Conservation (phyloP, 768 basidiomycete species). For the Leccinum ochraceum region DNA sequence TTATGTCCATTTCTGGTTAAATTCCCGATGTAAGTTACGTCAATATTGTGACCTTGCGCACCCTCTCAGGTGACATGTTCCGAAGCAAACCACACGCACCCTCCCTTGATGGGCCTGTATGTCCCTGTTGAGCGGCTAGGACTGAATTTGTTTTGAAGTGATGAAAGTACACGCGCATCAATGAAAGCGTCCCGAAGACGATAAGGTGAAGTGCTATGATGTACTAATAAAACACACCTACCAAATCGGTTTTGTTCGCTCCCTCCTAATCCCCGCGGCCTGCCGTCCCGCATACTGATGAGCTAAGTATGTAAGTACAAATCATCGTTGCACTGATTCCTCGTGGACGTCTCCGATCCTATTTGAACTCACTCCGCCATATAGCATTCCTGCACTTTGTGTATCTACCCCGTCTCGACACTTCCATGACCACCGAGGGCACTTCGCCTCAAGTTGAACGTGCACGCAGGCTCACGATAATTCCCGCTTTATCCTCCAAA, state of each 20-base stretch:
- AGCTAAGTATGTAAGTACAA: not conserved
- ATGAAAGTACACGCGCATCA: no score
- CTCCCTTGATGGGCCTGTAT: not conserved
- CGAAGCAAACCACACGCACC: not conserved
- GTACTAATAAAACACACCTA: no score
- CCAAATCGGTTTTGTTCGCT: not conserved
- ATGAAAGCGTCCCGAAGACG: no score
- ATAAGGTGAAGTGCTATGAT: no score
- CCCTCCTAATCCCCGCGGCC: not conserved
- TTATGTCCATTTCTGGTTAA: not conserved
- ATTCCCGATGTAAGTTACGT: not conserved
- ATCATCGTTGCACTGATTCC: not conserved
- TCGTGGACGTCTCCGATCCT: not conserved
- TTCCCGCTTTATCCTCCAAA: not conserved
- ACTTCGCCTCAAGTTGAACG: not conserved
- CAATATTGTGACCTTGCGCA: no score
- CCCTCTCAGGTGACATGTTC: not conserved
- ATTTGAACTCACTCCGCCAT: not conserved
- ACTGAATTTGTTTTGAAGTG: not conserved
- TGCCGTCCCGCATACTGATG: not conserved
- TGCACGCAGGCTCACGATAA: not conserved
- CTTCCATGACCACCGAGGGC: not conserved
- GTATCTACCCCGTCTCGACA: not conserved
- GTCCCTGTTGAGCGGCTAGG: not conserved
- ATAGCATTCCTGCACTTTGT: not conserved